A percentile compares a stretch with the other conserved stretches of the same genome.
Conservation (phyloP, 768 basidiomycete species). For the Boletellus sp. region DNA sequence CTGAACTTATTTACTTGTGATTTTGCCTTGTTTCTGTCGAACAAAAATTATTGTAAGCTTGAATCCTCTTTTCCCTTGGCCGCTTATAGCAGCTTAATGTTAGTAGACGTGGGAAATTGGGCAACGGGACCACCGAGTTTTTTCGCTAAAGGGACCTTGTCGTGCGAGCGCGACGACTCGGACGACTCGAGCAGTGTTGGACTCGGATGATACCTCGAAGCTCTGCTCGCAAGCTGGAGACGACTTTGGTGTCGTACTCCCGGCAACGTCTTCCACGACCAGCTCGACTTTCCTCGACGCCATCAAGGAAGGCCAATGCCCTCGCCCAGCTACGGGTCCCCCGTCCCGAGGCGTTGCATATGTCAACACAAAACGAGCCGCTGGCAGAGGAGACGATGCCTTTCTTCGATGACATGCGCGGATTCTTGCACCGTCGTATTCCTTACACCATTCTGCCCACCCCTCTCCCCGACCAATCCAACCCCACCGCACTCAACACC, state of each 20-base stretch:
- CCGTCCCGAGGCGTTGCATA: constrained; percentile 38
- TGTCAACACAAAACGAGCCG: constrained; percentile 26
- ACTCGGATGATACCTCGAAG: constrained; percentile 29
- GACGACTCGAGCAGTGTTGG: constrained; percentile 8
- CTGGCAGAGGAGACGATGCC: constrained; percentile 11
- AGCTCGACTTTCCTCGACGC: constrained; percentile 66
- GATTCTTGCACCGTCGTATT: constrained; percentile 46
- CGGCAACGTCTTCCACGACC: constrained; percentile 66
- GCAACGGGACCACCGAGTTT: constrained; percentile 2
- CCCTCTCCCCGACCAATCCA: constrained; percentile 52
- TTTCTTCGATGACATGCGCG: constrained; percentile 39
- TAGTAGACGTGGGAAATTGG: neutral
- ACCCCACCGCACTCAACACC: constrained; percentile 38
- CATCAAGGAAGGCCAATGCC: constrained; percentile 52
- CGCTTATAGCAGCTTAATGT: no score
- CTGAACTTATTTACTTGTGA: neutral
- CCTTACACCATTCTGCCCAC: constrained; percentile 62
- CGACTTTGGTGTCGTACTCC: constrained; percentile 54
- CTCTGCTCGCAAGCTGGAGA: constrained; percentile 28
- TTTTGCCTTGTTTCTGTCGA: neutral
- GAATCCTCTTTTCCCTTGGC: no score
- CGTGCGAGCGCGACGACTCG: constrained; percentile 16
- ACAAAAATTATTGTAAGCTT: neutral
- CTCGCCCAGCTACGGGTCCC: constrained; percentile 38
- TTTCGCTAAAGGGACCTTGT: constrained; percentile 11